Base-by-base conservation (phyloP, 1,284 basidiomycete genomes). In the Trichosporon sp. region DNA sequence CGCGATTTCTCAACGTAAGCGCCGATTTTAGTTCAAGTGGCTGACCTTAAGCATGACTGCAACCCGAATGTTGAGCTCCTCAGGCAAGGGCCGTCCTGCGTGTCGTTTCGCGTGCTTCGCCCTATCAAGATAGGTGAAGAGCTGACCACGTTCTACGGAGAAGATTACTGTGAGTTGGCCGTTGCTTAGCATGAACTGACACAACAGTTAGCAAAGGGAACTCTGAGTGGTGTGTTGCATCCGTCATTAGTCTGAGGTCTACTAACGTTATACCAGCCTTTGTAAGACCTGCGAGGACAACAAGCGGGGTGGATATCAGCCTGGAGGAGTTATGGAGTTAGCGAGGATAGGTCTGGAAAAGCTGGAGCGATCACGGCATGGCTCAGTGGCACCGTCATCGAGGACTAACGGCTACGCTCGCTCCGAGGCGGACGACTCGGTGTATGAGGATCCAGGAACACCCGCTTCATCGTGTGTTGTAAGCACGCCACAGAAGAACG, bases 1-100 rank as follows among this genome's bases (percentile, higher is more conserved):
- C 78, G 0, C 69, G 78, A 23, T 81, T 81, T 58, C 64, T 81
- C 44, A 81, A 81, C 63, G 78, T 79, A 61, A 65, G 77, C 71
- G 7, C 29, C 25, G 21, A 2, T n/a, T n/a, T n/a, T 25, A 23
- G 2, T 25, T 9, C 8, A n/a, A n/a, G 54, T 29, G 14, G 40
- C 58, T 60, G 31, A 54, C 58, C 2, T 2, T 37, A 79, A n/a
- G 77, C 79, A 81, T 58, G 79, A 81, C 63, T 81, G 79, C 64
- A 65, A 72, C 13, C 78, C 78, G 5, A 80, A 80, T 63, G 78
- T 79, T 36, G 74, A 78, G 65, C 64, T 81, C 21, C 67, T 74
- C 9, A 58, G 74, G 32, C 73, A 74, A 33, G 74, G 73, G 9
- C 73, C 73, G 46, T 74, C 73, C 57, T 72, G 72, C 36, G 76